These are phyloP conservation scores for Chromosphaera perkinsii DNA, from an alignment of 208 protist species.

Conservation along the genomic window DNA sequence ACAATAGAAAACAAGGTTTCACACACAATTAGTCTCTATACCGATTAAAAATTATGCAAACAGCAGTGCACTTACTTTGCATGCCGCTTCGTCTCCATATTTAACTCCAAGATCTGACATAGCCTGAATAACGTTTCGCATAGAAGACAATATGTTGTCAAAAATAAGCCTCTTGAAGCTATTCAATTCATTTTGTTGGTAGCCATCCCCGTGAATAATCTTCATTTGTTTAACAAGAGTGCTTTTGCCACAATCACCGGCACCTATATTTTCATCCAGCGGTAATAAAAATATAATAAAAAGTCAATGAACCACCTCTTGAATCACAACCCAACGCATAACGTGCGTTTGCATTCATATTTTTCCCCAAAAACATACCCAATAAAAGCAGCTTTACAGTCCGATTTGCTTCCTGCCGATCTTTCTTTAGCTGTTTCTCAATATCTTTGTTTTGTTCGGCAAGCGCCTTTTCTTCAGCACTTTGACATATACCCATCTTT, in stretches of 20 bases:
- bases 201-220: conserved; percentile 43
- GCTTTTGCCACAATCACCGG: conserved; percentile 41
- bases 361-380: conserved; percentile 19
- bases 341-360: not conserved
- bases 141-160: conserved; percentile 25
- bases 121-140: conserved; percentile 16
- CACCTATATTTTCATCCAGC: conserved; percentile 26
- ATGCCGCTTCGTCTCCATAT: too few relatives aligned
- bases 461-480: conserved; percentile 12
- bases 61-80: too few relatives aligned
- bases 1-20: too few relatives aligned
- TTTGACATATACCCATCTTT: not conserved
- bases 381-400: conserved; percentile 38
- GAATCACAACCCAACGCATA: too few relatives aligned
- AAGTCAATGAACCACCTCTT: too few relatives aligned
- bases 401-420: conserved; percentile 5
- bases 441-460: conserved; percentile 15
- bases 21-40: too few relatives aligned
- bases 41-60: too few relatives aligned
- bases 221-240: conserved; percentile 47
- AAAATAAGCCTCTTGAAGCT: conserved; percentile 22
- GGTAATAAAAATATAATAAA: not conserved
- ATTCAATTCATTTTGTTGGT: conserved; percentile 16
- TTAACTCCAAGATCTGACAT: too few relatives aligned
- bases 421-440: conserved; percentile 24